Evolutionary conservation across 179 eudicot genomes (phyloP).

Genomic region (Beta macrorhiza): DNA sequence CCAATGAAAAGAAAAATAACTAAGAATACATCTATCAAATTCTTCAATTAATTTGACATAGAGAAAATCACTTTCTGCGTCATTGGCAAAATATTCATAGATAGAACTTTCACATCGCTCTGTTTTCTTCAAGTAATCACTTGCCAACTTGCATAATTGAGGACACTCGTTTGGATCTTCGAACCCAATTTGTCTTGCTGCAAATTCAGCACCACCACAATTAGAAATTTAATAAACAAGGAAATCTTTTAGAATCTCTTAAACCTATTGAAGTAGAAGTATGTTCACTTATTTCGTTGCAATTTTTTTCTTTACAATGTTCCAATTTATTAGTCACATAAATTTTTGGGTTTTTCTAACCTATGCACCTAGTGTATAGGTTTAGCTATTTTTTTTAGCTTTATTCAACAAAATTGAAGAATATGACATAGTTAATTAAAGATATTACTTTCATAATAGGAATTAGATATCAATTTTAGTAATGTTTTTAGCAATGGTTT

Average conservation of each 20-base stretch:
- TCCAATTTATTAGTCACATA: too few relatives aligned
- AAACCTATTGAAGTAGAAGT: not conserved
- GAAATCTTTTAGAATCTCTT: not conserved
- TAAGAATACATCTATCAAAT: constrained; percentile 72
- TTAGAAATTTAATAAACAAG: too few relatives aligned
- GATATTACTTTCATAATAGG: too few relatives aligned
- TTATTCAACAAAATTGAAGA: too few relatives aligned
- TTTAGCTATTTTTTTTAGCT: too few relatives aligned
- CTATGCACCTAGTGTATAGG: too few relatives aligned
- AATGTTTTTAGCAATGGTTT: too few relatives aligned
- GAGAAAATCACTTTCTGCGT: constrained; percentile 44
- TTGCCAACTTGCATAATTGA: constrained; percentile 51
- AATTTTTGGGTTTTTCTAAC: too few relatives aligned
- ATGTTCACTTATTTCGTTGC: too few relatives aligned
- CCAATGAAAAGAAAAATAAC: constrained; percentile 81
- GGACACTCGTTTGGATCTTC: constrained; percentile 69
- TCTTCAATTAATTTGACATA: constrained; percentile 75
- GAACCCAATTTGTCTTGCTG: constrained; percentile 88
- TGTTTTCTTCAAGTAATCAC: constrained; percentile 58
- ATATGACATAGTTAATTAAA: too few relatives aligned
- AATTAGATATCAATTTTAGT: too few relatives aligned
- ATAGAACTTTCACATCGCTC: constrained; percentile 53
- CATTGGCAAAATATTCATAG: constrained; percentile 53
- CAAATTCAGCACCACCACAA: not conserved
- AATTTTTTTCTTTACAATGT: too few relatives aligned